Percentiles rank a stretch among this genome's conserved stretches.
Evolutionary conservation across 192 early-diverging fungal genomes (phyloP).

Genomic region (Dissophora ornata): DNA sequence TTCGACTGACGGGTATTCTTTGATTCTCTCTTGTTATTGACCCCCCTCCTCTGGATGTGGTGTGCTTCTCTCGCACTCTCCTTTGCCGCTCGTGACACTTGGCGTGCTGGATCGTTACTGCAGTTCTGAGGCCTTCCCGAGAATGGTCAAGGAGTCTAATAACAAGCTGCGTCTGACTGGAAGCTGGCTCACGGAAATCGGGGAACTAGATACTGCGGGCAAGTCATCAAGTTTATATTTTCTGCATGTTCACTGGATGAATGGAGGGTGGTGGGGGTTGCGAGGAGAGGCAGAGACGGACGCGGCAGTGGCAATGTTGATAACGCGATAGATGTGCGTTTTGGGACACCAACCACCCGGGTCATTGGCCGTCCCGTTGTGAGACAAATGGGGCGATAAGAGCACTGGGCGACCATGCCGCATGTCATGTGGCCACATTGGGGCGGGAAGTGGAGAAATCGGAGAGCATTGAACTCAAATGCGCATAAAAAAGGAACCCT

Average conservation of each 20-base stretch:
- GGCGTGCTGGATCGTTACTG: no score
- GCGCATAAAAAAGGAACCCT: neutral
- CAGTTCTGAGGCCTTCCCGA: constrained; percentile 81
- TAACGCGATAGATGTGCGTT: no score
- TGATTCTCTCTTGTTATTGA: constrained; percentile 1
- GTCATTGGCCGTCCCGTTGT: no score
- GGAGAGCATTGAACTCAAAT: constrained; percentile 32
- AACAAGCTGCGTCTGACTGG: constrained; percentile 88
- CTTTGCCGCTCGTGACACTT: neutral
- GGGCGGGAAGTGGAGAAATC: neutral
- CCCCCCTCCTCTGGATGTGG: neutral
- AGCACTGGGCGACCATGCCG: neutral
- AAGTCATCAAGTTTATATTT: constrained; percentile 40
- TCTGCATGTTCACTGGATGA: neutral
- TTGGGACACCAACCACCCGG: no score
- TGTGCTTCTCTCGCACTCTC: neutral
- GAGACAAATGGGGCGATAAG: no score
- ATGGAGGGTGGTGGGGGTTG: no score
- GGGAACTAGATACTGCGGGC: constrained; percentile 87
- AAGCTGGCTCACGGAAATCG: constrained; percentile 89
- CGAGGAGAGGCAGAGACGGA: no score
- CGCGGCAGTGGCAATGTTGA: neutral
- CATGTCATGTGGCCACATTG: constrained; percentile 9
- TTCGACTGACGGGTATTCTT: no score
- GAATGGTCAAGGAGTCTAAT: constrained; percentile 78